A percentile compares a stretch with the other conserved stretches of the same genome.
phyloP scores from a whole-genome alignment of 108 stramenopile species.

The Pseudonitzschia pungens region DNA sequence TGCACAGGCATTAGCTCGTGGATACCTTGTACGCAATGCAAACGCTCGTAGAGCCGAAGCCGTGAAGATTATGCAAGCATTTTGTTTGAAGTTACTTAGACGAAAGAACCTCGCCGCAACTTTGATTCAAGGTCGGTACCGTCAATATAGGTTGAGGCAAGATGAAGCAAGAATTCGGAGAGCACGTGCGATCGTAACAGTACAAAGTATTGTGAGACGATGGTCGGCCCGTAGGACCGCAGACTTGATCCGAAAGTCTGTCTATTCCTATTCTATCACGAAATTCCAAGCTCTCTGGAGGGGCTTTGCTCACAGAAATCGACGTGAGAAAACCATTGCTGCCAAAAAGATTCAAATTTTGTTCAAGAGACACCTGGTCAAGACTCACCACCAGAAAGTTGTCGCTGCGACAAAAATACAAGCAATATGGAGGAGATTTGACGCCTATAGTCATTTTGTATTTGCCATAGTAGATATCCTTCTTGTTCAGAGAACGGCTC shows the following conservation, averaged over 20 bases:
- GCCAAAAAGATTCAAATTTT: conserved; percentile 49
- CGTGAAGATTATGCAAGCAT: conserved; percentile 35
- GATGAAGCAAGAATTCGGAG: neutral
- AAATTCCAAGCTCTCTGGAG: conserved; percentile 38
- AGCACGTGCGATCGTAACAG: conserved; percentile 62
- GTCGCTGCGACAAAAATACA: conserved; percentile 53
- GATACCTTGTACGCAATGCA: conserved; percentile 35
- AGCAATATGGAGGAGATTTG: conserved; percentile 57
- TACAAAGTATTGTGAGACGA: conserved; percentile 62
- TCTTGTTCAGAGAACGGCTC: conserved; percentile 47
- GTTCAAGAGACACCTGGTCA: conserved; percentile 22
- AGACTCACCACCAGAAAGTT: conserved; percentile 11
- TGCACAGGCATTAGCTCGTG: conserved; percentile 60
- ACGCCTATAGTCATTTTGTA: conserved; percentile 58
- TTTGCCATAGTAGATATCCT: conserved; percentile 59
- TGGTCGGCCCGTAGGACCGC: conserved; percentile 34
- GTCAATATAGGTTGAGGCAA: conserved; percentile 31
- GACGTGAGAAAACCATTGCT: conserved; percentile 23
- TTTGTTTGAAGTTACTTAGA: conserved; percentile 5
- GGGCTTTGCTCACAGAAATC: conserved; percentile 9
- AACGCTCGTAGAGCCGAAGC: conserved; percentile 36
- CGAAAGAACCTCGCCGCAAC: conserved; percentile 39
- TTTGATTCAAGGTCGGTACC: conserved; percentile 56
- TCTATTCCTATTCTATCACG: conserved; percentile 3
- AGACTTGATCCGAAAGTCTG: conserved; percentile 12